phyloP scores from a whole-genome alignment of 257 asterid species.

The Solanum commersonii region DNA sequence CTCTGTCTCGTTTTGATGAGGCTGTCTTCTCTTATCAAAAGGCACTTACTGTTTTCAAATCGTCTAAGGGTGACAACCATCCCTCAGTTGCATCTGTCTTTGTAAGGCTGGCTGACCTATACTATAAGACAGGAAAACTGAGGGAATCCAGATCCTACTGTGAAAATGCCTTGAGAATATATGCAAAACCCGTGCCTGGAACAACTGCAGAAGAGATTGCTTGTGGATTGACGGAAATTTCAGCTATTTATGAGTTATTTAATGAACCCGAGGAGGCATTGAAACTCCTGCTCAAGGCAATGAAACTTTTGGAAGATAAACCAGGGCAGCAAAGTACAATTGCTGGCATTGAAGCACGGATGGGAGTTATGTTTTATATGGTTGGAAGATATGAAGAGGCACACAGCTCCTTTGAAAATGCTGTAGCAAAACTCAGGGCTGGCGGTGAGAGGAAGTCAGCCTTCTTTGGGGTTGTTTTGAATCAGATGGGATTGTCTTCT shows the following conservation, averaged over 20 bases:
- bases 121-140: conserved; percentile 86
- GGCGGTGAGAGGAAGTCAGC: conserved; percentile 94
- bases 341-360: conserved; percentile 94
- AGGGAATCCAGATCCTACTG: conserved; percentile 92
- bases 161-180: conserved; percentile 86
- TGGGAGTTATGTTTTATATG: conserved; percentile 94
- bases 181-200: conserved; percentile 83
- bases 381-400: conserved; percentile 87
- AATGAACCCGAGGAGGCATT: conserved; percentile 94
- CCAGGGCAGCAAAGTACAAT: conserved; percentile 96
- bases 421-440: conserved; percentile 70
- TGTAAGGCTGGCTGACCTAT: conserved; percentile 80
- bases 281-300: conserved; percentile 75
- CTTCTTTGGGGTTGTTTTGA: conserved; percentile 89
- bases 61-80: conserved; percentile 91
- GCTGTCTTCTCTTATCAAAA: conserved; percentile 98
- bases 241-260: conserved; percentile 85
- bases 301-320: conserved; percentile 84
- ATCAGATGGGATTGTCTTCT: conserved; percentile 97
- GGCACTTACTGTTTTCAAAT: conserved; percentile 95
- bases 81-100: conserved; percentile 95
- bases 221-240: conserved; percentile 82
- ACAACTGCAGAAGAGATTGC: conserved; percentile 87
- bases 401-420: conserved; percentile 64
- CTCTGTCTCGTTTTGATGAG: conserved; percentile 89